These are phyloP conservation scores for Stentor coeruleus DNA, from an alignment of 73 alveolate genomes.

Conservation along the genomic window DNA sequence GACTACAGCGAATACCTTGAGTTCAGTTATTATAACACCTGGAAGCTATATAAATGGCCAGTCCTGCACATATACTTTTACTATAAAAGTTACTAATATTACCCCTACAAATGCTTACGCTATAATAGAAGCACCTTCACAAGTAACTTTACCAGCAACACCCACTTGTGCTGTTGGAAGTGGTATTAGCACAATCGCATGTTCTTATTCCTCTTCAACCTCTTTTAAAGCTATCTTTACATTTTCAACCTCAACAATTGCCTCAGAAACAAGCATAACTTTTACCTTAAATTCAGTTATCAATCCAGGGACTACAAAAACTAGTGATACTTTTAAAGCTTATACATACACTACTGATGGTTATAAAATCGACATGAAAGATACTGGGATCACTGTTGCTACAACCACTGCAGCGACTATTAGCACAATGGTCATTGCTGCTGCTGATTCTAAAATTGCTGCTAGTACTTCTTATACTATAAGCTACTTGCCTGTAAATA, in stretches of 20 bases:
- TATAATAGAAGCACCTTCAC: background rate
- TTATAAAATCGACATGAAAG: constrained; percentile 2
- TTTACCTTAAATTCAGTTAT: background rate
- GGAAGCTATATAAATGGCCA: background rate
- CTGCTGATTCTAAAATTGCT: constrained; percentile 3
- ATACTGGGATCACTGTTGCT: background rate
- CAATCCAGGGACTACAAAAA: background rate
- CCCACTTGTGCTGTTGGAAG: constrained; percentile 8
- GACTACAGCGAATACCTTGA: constrained; percentile 7
- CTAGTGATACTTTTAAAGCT: background rate
- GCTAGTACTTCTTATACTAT: background rate
- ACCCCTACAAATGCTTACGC: background rate
- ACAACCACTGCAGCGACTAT: constrained; percentile 17
- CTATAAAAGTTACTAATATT: background rate
- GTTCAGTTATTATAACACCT: background rate
- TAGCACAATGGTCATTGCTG: background rate
- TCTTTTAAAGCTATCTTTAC: background rate
- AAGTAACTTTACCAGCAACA: background rate
- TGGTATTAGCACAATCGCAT: background rate
- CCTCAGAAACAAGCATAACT: background rate
- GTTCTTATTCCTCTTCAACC: background rate
- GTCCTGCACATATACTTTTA: background rate
- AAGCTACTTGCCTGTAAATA: background rate
- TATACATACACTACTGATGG: constrained; percentile 9
- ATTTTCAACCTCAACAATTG: background rate